These are phyloP conservation scores for Penicillium paneum DNA, from an alignment of 2,329 filamentous ascomycete genomes.

Conservation along the genomic window DNA sequence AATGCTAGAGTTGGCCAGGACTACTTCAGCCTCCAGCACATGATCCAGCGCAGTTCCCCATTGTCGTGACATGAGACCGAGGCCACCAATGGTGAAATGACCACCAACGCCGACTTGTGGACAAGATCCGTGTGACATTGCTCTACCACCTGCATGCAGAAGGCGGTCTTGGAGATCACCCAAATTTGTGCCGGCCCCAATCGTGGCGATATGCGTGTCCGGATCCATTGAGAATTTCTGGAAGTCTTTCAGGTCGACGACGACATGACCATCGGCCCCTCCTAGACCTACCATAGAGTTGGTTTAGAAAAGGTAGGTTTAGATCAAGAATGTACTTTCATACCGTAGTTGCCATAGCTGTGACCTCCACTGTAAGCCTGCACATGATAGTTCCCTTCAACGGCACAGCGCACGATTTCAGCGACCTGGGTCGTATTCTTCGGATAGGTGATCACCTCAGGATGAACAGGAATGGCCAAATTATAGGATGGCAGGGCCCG, in stretches of 20 bases:
- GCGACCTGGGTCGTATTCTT: slow-evolving; percentile 15
- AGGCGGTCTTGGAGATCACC: slow-evolving; percentile 34
- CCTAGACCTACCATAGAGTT: slow-evolving; percentile 27
- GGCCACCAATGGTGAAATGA: slow-evolving; percentile 41
- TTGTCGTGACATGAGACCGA: slow-evolving; percentile 44
- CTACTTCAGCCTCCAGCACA: slow-evolving; percentile 49
- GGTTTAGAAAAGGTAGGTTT: not conserved
- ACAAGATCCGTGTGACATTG: slow-evolving; percentile 41
- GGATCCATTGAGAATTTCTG: slow-evolving; percentile 34
- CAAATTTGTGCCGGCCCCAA: slow-evolving; percentile 36
- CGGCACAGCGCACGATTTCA: slow-evolving; percentile 20
- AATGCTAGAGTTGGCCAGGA: slow-evolving; percentile 43
- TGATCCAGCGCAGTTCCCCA: slow-evolving; percentile 54
- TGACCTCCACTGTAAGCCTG: slow-evolving; percentile 24
- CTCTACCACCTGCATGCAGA: slow-evolving; percentile 29
- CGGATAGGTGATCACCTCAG: slow-evolving; percentile 19
- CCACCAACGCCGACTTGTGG: slow-evolving; percentile 41
- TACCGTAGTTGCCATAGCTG: slow-evolving; percentile 43
- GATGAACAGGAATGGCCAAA: slow-evolving; percentile 23
- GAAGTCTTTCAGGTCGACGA: slow-evolving; percentile 33
- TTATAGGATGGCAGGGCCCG: slow-evolving; percentile 24
- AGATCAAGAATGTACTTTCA: not conserved
- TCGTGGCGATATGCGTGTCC: slow-evolving; percentile 31
- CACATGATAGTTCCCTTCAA: slow-evolving; percentile 14
- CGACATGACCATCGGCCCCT: slow-evolving; percentile 30